Evolutionary conservation across 345 rosid genomes (phyloP), one percentile per base, ranked within the genome.

Genomic region (Gossypium longicalyx): DNA sequence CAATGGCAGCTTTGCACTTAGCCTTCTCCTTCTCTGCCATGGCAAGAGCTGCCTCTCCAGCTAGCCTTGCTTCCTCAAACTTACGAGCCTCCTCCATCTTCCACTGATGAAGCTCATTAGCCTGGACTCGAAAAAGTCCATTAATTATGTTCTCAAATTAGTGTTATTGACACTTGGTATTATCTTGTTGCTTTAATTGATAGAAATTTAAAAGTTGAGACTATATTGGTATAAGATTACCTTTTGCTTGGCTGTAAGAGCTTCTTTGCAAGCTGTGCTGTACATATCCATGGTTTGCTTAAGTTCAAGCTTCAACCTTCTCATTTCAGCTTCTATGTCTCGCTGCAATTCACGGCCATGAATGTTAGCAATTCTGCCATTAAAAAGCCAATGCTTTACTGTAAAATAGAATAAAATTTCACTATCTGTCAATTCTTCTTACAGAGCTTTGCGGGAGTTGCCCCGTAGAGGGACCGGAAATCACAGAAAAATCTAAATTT

Each of bases 281-380:
- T 92, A 94, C 97, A 94, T 84, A 71, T 90, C 94, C 85, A 92
- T 90, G 60, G 98, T 94, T 85, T 92, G 98, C 82, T 79, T 92
- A 63, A 94, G 94, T 71, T 94, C 97, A 77, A 87, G 83, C 89
- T 85, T 90, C 71, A 94, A 79, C 77, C 92, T 92, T 83, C 80
- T 88, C 98, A 94, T 92, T 85, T 94, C 98, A 16, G 82, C 90
- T 84, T 92, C 97, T 56, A 90, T 15, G 15, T 88, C 91, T 60
- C 81, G 80, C 97, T 92, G 87, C 80, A 80, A 38, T 63, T 68
- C 66, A 59, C 2, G 71, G 10, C 62, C 71, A 12, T 66, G 53
- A 20, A 22, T 13, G 19, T 43, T 58, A 67, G 48, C 51, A 77
- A 41, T 3, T 68, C 41, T 13, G 19, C 51, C 41, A 67, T 47